A percentile compares a stretch with the other conserved stretches of the same genome.
phyloP scores from a whole-genome alignment of 2,329 filamentous ascomycete species.

The Cryphonectria carpinicola region DNA sequence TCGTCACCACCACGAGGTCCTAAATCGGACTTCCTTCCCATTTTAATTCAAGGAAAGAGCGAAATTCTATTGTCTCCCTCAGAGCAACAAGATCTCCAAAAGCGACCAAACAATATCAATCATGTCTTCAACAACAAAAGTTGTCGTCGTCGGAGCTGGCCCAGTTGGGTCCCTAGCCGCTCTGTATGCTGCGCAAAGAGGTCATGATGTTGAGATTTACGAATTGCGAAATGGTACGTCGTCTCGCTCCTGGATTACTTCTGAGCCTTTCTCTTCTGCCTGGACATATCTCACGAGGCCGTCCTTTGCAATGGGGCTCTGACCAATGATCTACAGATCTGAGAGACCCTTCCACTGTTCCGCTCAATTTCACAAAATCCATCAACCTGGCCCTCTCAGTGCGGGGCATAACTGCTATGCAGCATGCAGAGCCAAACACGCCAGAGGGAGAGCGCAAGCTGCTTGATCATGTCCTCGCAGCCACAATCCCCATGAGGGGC shows the following conservation, averaged over 20 bases:
- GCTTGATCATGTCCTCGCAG: slow-evolving; percentile 72
- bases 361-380: slow-evolving; percentile 96
- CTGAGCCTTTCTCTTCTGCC: neutral
- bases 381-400: slow-evolving; percentile 97
- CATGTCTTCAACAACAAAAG: slow-evolving; percentile 51
- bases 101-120: neutral
- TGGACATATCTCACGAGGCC: neutral
- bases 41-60: neutral
- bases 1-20: slow-evolving; percentile 8
- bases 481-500: slow-evolving; percentile 90
- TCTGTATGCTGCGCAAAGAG: slow-evolving; percentile 86
- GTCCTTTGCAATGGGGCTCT: neutral
- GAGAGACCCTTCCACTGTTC: slow-evolving; percentile 77
- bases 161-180: slow-evolving; percentile 92
- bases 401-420: slow-evolving; percentile 87
- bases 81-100: neutral
- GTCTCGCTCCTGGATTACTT: neutral
- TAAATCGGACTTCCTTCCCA: slow-evolving; percentile 3
- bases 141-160: slow-evolving; percentile 86
- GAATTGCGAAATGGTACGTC: slow-evolving; percentile 82
- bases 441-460: slow-evolving; percentile 61
- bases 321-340: slow-evolving; percentile 65
- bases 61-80: neutral
- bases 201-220: slow-evolving; percentile 90
- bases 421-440: slow-evolving; percentile 52